Conservation (phyloP, 1,284 basidiomycete genomes). For the Trametes versicolor region DNA sequence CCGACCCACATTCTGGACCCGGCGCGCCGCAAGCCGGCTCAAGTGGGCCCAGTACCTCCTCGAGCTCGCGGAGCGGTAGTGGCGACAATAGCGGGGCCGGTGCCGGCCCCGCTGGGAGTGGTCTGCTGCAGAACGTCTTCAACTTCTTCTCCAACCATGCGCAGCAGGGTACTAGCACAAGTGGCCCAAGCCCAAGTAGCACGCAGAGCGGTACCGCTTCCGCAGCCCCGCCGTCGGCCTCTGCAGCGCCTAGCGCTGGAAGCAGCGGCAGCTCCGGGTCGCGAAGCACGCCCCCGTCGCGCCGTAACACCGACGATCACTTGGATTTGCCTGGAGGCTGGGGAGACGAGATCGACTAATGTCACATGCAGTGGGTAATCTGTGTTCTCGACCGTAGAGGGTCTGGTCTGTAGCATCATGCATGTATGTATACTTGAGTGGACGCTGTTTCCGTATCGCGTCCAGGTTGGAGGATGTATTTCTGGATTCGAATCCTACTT, state of each 20-base stretch:
- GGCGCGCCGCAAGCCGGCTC: constrained; percentile 27
- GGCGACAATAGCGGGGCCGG: constrained; percentile 4
- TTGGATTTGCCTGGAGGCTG: constrained; percentile 34
- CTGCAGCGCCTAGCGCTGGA: not conserved
- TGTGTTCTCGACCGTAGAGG: not conserved
- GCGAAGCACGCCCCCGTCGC: not conserved
- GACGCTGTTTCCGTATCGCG: constrained; percentile 4
- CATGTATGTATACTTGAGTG: not conserved
- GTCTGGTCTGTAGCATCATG: not conserved
- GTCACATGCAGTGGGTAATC: not conserved
- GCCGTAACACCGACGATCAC: constrained; percentile 13
- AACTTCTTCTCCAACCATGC: constrained; percentile 26
- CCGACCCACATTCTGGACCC: constrained; percentile 42
- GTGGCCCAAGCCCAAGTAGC: constrained; percentile 6
- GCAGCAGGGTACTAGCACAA: constrained; percentile 9
- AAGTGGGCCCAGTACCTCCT: constrained; percentile 13
- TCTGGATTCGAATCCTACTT: not conserved
- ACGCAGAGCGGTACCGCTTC: not conserved
- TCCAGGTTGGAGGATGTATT: not conserved
- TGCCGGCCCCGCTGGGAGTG: constrained; percentile 14
- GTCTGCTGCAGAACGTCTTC: constrained; percentile 34
- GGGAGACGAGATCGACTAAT: constrained; percentile 36
- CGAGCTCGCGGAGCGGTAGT: constrained; percentile 7
- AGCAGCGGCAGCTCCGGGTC: not conserved
- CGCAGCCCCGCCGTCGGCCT: constrained; percentile 10